These are phyloP conservation scores for Taphrina pruni DNA, from an alignment of 1,139 yeast genomes.

Conservation along the genomic window DNA sequence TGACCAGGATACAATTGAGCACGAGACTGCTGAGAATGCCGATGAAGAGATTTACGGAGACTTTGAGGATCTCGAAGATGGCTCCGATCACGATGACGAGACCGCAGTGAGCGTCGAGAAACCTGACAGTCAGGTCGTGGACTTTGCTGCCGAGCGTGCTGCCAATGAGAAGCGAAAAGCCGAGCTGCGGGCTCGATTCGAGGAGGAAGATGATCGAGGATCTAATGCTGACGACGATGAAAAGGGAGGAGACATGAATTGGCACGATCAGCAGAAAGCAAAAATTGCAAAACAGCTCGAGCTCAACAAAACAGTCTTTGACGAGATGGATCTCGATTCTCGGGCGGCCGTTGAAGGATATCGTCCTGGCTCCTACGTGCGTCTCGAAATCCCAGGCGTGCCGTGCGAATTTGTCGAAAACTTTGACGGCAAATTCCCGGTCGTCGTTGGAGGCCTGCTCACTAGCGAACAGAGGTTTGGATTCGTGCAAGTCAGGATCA, in stretches of 20 bases:
- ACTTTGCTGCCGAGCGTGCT: conserved; percentile 73
- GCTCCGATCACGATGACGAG: conserved; percentile 49
- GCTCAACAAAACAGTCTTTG: conserved; percentile 74
- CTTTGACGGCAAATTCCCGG: conserved; percentile 82
- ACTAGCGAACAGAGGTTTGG: conserved; percentile 94
- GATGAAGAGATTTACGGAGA: conserved; percentile 72
- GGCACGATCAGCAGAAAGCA: conserved; percentile 97
- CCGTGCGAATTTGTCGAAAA: conserved; percentile 92
- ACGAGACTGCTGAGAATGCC: conserved; percentile 54
- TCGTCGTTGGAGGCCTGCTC: conserved; percentile 86
- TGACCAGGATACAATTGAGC: conserved; percentile 54
- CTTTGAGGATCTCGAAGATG: conserved; percentile 76
- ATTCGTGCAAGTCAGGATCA: conserved; percentile 85
- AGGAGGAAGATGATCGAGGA: conserved; percentile 76
- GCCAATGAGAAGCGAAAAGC: conserved; percentile 89
- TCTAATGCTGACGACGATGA: conserved; percentile 58
- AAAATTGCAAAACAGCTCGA: conserved; percentile 96
- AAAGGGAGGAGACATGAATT: conserved; percentile 72
- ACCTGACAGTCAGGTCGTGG: conserved; percentile 49
- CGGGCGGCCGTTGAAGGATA: conserved; percentile 87
- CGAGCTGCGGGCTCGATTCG: conserved; percentile 83
- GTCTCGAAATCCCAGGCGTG: conserved; percentile 76
- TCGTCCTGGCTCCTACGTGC: conserved; percentile 92
- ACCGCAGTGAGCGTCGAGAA: conserved; percentile 52
- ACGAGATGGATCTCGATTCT: conserved; percentile 73